Base-by-base conservation (phyloP, 2,329 filamentous ascomycete genomes). In the Calonectria hongkongensis region DNA sequence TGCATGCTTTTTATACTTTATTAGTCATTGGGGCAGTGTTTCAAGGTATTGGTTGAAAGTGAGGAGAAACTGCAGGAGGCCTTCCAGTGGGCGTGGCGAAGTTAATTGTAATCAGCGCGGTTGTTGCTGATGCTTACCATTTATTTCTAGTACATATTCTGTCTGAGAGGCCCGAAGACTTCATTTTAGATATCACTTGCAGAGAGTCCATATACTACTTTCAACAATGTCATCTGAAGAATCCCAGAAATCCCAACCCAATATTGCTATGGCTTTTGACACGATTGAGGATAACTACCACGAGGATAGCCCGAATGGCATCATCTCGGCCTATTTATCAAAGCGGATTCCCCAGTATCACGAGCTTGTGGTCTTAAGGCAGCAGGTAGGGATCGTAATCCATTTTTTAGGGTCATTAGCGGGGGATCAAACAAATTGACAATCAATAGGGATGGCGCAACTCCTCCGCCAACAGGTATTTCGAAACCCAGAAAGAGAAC, bases 241-340 rank as follows among this genome's bases (percentile, higher is more conserved):
- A 30, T 51, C 15, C 27, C 27, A 18, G 3, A 10, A n/a, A 51
- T 18, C 13, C 10, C 10, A 9, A 36, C 4, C 3, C 12, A 28
- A 10, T 12, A 3, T 2, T 13, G 15, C 48, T 9, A 51, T 51
- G 48, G 27, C 48, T 51, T 18, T 18, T 6, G 48, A 51, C 27
- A 30, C 27, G 4, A 18, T 27, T 16, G 27, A 30, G 27, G 30
- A 15, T 30, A 10, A 27, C n/a, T 13, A 27, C 27, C 27, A 5
- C 48, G 30, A n/a, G 25, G 25, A 5, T 7, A 51, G 18, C 28
- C 47, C 63, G 10, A 28, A 66, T 13, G 25, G 33, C 21, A 41
- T 30, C 21, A 28, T 66, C 33, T 28, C 21, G 15, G 63, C 45
- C 7, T 66, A 66, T 33, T 13, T 66, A 13, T 41, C 63, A 10